phyloP scores from a whole-genome alignment of 75 land plant species.

The Ceratopteris richardii region DNA sequence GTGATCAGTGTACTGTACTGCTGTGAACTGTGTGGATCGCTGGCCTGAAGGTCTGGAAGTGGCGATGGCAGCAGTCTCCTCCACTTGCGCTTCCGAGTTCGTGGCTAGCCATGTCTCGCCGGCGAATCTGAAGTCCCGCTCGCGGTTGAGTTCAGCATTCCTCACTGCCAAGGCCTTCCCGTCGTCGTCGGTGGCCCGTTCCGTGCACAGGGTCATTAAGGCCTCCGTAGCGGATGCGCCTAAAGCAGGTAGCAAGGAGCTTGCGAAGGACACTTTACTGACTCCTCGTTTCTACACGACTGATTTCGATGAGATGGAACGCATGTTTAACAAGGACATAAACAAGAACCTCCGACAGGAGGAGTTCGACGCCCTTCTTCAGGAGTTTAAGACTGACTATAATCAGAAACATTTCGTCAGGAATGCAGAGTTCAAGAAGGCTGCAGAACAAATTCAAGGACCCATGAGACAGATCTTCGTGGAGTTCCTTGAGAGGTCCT shows the following conservation, averaged over 20 bases:
- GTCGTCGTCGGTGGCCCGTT: not conserved
- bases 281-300: slow-evolving; percentile 98
- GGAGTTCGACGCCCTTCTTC: slow-evolving; percentile 80
- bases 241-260: slow-evolving; percentile 47
- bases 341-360: slow-evolving; percentile 81
- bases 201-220: not conserved
- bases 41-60: too few species aligned
- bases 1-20: too few species aligned
- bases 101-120: not conserved
- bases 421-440: slow-evolving; percentile 90
- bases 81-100: not conserved
- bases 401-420: slow-evolving; percentile 95
- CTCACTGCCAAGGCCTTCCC: not conserved
- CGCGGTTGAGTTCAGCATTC: not conserved
- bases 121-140: not conserved
- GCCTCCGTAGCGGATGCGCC: slow-evolving; percentile 6
- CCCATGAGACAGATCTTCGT: slow-evolving; percentile 89
- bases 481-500: slow-evolving; percentile 95
- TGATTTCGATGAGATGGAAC: slow-evolving; percentile 97
- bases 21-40: too few species aligned
- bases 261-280: slow-evolving; percentile 67
- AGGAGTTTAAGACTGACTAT: slow-evolving; percentile 93
- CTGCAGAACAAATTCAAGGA: slow-evolving; percentile 87
- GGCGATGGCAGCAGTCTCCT: not conserved
- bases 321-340: slow-evolving; percentile 80